phyloP scores from a whole-genome alignment of 2,329 filamentous ascomycete genomes.

The Catunica adiposa region DNA sequence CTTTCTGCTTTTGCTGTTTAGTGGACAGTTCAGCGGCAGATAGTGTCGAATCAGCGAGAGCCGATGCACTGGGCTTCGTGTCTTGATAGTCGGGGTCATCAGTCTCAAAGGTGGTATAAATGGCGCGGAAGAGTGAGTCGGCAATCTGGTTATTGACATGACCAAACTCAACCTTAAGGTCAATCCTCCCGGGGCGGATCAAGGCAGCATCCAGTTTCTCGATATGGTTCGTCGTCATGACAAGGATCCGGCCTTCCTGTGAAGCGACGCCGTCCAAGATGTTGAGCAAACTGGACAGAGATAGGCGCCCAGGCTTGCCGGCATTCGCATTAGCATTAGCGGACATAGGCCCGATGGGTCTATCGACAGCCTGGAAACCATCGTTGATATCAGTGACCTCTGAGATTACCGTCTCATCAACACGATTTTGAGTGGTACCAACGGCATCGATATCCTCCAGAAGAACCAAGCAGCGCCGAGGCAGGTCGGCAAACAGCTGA shows the following conservation, averaged over 20 bases:
- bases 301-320: conserved; percentile 29
- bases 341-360: too few species aligned
- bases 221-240: conserved; percentile 50
- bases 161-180: conserved; percentile 41
- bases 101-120: conserved; percentile 36
- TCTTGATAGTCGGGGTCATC: conserved; percentile 21
- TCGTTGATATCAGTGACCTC: not conserved
- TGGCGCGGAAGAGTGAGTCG: conserved; percentile 38
- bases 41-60: too few species aligned
- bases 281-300: conserved; percentile 63
- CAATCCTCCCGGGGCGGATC: conserved; percentile 45
- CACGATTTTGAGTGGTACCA: conserved; percentile 45
- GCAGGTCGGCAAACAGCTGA: conserved; percentile 48
- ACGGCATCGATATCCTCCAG: conserved; percentile 64
- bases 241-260: conserved; percentile 44
- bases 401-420: conserved; percentile 19
- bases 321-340: not conserved
- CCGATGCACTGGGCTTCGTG: not conserved
- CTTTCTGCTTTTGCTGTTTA: conserved; percentile 10
- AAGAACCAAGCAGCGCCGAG: conserved; percentile 53
- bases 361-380: not conserved
- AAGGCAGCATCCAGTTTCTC: conserved; percentile 46
- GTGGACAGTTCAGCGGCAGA: not conserved
- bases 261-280: conserved; percentile 59
- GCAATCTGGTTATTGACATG: conserved; percentile 37